Conservation (phyloP, 305 asterid genomes). For the Stenogyne calaminthoides region DNA sequence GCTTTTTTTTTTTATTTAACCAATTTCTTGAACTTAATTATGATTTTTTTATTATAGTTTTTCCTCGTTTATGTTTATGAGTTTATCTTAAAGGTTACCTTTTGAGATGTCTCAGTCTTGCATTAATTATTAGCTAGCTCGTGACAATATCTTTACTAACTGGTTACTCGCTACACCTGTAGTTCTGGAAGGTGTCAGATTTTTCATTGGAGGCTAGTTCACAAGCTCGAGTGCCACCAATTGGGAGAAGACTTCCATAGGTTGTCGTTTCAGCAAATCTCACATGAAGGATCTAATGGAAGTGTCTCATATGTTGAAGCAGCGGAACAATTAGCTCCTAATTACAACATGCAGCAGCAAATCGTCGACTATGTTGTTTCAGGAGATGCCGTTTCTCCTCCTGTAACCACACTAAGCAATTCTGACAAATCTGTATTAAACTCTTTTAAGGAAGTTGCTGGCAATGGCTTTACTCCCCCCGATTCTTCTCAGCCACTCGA, state of each 20-base stretch:
- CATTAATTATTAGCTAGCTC: conserved; percentile 13
- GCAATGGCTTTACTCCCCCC: conserved; percentile 38
- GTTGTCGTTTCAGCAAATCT: conserved; percentile 37
- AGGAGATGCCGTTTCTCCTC: conserved; percentile 27
- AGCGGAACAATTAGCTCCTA: conserved; percentile 25
- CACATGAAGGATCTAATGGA: conserved; percentile 38
- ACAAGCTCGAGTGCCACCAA: conserved; percentile 83
- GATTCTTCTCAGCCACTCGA: conserved; percentile 24
- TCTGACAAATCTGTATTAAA: conserved; percentile 42
- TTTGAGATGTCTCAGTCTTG: conserved; percentile 5
- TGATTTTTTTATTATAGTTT: not conserved
- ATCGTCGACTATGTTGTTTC: conserved; percentile 34
- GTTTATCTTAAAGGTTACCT: not conserved
- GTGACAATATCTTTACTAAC: not conserved
- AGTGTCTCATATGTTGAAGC: conserved; percentile 38
- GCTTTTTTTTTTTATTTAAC: not conserved
- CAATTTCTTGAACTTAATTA: not conserved
- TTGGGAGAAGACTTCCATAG: conserved; percentile 44
- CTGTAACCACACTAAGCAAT: conserved; percentile 21
- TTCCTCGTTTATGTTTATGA: not conserved
- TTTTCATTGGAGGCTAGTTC: conserved; percentile 84
- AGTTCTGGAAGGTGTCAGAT: conserved; percentile 94
- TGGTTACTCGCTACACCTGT: conserved; percentile 28
- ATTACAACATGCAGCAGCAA: conserved; percentile 35
- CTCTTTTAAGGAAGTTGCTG: conserved; percentile 41